phyloP scores from a whole-genome alignment of 164 flowering plant genomes.

The Annona squamosa region DNA sequence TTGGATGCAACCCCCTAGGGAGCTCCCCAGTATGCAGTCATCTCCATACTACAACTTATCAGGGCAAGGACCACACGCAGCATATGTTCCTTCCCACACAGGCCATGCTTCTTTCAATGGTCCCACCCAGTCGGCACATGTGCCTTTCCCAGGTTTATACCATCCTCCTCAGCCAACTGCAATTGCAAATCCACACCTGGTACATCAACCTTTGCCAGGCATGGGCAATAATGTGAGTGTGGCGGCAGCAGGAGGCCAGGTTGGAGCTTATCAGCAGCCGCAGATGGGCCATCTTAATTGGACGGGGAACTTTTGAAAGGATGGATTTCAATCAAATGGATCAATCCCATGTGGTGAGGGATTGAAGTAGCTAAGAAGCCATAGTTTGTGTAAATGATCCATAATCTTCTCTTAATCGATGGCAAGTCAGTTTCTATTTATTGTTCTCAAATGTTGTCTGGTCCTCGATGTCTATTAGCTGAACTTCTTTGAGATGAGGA shows the following conservation, averaged over 20 bases:
- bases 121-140: slow-evolving; percentile 60
- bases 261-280: slow-evolving; percentile 78
- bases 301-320: slow-evolving; percentile 55
- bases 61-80: slow-evolving; percentile 65
- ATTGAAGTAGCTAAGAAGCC: slow-evolving; percentile 4
- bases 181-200: slow-evolving; percentile 60
- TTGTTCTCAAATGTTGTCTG: background rate
- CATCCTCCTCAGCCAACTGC: slow-evolving; percentile 56
- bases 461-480: background rate
- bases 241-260: slow-evolving; percentile 43
- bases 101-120: slow-evolving; percentile 72
- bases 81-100: slow-evolving; percentile 71
- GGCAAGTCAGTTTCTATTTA: background rate
- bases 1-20: slow-evolving; percentile 86
- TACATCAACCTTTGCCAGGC: slow-evolving; percentile 30
- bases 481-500: background rate
- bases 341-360: background rate
- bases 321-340: background rate
- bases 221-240: slow-evolving; percentile 66
- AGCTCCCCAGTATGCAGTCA: slow-evolving; percentile 59
- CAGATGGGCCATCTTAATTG: slow-evolving; percentile 77
- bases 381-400: background rate
- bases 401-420: slow-evolving; percentile 2
- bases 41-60: slow-evolving; percentile 70
- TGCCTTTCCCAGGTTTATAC: slow-evolving; percentile 77